phyloP scores from a whole-genome alignment of 305 asterid species.

The Fraxinus platypoda region DNA sequence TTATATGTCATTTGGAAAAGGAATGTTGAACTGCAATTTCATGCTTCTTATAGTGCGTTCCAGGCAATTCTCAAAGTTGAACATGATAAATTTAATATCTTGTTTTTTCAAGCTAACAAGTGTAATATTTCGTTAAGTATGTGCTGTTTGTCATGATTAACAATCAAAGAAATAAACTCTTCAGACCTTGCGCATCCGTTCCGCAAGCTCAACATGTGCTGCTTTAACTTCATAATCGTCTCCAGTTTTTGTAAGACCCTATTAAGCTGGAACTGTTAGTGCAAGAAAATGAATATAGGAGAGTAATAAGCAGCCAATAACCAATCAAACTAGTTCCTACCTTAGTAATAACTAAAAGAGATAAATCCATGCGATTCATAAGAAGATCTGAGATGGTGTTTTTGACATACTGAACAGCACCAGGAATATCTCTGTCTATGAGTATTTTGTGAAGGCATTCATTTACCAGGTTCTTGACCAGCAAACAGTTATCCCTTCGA shows the following conservation, averaged over 20 bases:
- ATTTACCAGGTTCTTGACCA: conserved; percentile 87
- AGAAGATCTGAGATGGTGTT: conserved; percentile 95
- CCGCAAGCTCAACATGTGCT: conserved; percentile 98
- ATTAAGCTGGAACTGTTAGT: conserved; percentile 24
- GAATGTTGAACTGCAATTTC: background rate
- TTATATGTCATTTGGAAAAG: background rate
- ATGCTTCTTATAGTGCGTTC: background rate
- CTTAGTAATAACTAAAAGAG: conserved; percentile 98
- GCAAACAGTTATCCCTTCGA: conserved; percentile 91
- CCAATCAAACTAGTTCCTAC: conserved; percentile 40
- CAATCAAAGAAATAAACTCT: conserved; percentile 18
- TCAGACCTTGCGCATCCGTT: conserved; percentile 95
- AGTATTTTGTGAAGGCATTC: conserved; percentile 95
- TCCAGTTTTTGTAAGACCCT: conserved; percentile 99
- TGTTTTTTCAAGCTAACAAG: background rate
- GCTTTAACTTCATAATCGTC: conserved; percentile 97
- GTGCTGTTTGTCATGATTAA: background rate
- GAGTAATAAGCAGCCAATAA: conserved; percentile 10
- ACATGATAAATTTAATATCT: background rate
- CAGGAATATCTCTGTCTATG: conserved; percentile 88
- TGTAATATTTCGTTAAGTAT: background rate
- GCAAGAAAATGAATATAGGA: conserved; percentile 15
- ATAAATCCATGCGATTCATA: conserved; percentile 97
- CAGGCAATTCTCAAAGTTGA: background rate
- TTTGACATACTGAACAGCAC: conserved; percentile 95